Conservation (phyloP, 2,329 filamentous ascomycete genomes). For the Xylaria sp. region DNA sequence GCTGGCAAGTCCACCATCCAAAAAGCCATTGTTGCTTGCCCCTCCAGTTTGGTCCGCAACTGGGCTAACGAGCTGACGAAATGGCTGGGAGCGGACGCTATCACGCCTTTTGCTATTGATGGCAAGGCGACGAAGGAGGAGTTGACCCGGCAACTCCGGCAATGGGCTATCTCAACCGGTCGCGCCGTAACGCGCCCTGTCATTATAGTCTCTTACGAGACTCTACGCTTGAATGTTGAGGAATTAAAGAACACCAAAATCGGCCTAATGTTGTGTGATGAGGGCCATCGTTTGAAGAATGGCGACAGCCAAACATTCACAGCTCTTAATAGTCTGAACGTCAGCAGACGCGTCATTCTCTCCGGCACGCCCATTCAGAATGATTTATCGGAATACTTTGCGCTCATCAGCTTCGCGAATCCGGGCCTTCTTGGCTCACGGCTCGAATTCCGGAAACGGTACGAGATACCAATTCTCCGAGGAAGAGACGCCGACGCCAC, state of each 20-base stretch:
- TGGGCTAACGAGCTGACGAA: constrained; percentile 98
- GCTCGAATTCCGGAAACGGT: constrained; percentile 91
- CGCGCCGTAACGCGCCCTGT: constrained; percentile 89
- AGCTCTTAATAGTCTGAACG: constrained; percentile 88
- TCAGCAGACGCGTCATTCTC: constrained; percentile 89
- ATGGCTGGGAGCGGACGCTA: constrained; percentile 92
- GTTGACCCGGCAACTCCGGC: constrained; percentile 85
- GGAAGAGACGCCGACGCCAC: constrained; percentile 91
- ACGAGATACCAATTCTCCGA: constrained; percentile 89
- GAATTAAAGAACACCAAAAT: constrained; percentile 91
- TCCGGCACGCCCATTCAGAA: constrained; percentile 99
- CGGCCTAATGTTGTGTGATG: constrained; percentile 92
- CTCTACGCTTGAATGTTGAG: constrained; percentile 87
- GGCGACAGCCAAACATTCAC: constrained; percentile 95
- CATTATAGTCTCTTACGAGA: constrained; percentile 98
- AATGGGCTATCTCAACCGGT: constrained; percentile 95
- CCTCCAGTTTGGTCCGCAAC: constrained; percentile 94
- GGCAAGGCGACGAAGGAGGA: constrained; percentile 97
- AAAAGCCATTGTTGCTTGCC: constrained; percentile 96
- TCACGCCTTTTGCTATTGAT: constrained; percentile 94
- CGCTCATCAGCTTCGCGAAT: constrained; percentile 95
- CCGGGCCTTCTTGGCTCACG: constrained; percentile 89
- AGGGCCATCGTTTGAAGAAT: constrained; percentile 96
- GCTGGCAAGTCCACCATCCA: constrained; percentile 94
- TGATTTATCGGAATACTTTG: constrained; percentile 97